Base-by-base conservation (phyloP, 2,329 filamentous ascomycete species). In the Diaporthe eres region DNA sequence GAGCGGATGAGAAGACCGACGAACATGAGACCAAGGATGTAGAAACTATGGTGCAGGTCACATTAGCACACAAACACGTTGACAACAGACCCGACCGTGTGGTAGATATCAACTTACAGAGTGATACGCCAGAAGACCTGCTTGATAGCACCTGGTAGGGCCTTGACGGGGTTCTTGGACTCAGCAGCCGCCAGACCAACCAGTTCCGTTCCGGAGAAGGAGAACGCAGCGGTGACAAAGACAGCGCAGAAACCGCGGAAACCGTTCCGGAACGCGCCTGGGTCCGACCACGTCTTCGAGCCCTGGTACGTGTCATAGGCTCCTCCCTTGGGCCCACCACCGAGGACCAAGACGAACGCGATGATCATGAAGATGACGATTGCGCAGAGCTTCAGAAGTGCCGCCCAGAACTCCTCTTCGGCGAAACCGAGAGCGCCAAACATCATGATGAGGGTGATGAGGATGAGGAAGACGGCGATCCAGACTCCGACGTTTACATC, bases 101-200 rank as follows among this genome's bases (percentile, higher is more conserved):
- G 57, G 34, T 28, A 53, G 9, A 19, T 22, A 28, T 37, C 65
- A 22, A 39, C 65, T 70, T 19, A 70, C 65, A 90, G 81, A 0
- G 87, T 89, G 76, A 90, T 90, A 78, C 89, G 87, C 88, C 88
- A 90, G 76, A 90, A 90, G 44, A 90, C 94, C 82, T 97, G 95
- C 86, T 97, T 97, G 80, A 96, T 92, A 8, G 95, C 95, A 2
- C 91, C 92, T 0, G 95, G 95, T 1, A 98, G 88, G 0, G 93
- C 90, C 81, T 94, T 92, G 74, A 91, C 88, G 0, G 94, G 94
- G 80, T 94, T 94, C 13, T 86, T 84, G 0, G 93, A 90, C 83
- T 95, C 94, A 9, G 93, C 93, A 0, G 93, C 93, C 3, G 93
- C 92, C 4, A 95, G 88, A 79, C 93, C 93, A 28, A 95, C 93